These are phyloP conservation scores for Nannochloropsis granulata DNA, from an alignment of 108 stramenopile species.

Conservation along the genomic window DNA sequence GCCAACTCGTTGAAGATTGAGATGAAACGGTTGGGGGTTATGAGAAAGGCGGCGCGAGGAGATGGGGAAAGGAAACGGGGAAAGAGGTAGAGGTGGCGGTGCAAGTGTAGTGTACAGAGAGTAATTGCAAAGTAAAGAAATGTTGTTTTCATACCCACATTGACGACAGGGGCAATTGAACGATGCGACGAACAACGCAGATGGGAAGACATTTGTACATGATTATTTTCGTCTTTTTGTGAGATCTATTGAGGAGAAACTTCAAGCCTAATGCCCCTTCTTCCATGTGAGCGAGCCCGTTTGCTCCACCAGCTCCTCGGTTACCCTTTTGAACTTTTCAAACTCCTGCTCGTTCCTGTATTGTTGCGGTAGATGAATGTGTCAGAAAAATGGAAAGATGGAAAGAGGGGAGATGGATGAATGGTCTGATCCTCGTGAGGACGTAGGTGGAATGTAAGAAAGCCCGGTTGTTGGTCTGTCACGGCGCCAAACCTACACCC, in stretches of 20 bases:
- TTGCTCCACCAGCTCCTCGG: slow-evolving; percentile 6
- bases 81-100: too few relatives aligned
- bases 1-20: slow-evolving; percentile 18
- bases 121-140: too few relatives aligned
- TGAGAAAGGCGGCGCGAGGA: background rate
- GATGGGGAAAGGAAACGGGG: background rate
- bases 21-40: background rate
- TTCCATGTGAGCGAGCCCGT: background rate
- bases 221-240: too few relatives aligned
- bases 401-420: background rate
- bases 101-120: too few relatives aligned
- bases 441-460: too few relatives aligned
- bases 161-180: too few relatives aligned
- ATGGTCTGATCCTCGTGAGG: too few relatives aligned
- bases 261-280: background rate
- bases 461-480: too few relatives aligned
- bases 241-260: too few relatives aligned
- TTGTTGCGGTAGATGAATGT: background rate
- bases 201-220: too few relatives aligned
- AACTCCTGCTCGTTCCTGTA: background rate
- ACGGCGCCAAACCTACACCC: background rate
- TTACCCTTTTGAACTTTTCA: background rate
- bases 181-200: too few relatives aligned
- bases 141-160: too few relatives aligned
- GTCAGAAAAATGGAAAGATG: background rate